Evolutionary conservation across 1,284 basidiomycete genomes (phyloP).

Genomic region (Cryptococcus sp.): DNA sequence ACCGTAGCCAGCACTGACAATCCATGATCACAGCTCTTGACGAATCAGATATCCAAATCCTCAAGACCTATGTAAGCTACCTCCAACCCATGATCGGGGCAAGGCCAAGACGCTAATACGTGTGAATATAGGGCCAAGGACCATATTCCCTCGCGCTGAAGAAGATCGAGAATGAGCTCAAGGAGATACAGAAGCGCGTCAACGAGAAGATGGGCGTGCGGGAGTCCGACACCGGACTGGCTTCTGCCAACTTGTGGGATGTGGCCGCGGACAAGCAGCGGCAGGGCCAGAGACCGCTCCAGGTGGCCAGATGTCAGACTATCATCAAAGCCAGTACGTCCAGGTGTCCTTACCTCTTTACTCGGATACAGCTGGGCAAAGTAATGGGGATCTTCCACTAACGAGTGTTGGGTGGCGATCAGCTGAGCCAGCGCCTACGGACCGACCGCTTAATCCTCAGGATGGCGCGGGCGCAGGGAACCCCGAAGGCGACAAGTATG

Average conservation of each 20-base stretch:
- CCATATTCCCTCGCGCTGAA: constrained; percentile 90
- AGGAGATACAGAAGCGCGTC: constrained; percentile 94
- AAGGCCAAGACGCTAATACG: constrained; percentile 9
- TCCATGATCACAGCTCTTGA: constrained; percentile 69
- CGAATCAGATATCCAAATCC: constrained; percentile 97
- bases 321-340: constrained; percentile 73
- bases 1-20: background rate
- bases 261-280: constrained; percentile 74
- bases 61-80: constrained; percentile 86
- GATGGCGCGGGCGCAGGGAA: constrained; percentile 53
- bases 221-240: constrained; percentile 97
- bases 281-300: constrained; percentile 89
- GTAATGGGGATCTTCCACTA: background rate
- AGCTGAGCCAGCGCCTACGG: constrained; percentile 68
- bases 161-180: constrained; percentile 88
- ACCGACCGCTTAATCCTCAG: constrained; percentile 46
- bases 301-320: constrained; percentile 98
- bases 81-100: background rate
- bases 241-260: constrained; percentile 96
- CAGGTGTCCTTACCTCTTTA: background rate
- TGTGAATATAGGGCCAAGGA: constrained; percentile 85
- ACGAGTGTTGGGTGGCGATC: constrained; percentile 6
- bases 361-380: background rate
- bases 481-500: constrained; percentile 93
- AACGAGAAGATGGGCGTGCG: constrained; percentile 98